Base-by-base conservation (phyloP, 352 stramenopile genomes). In the Phytophthora pisi region DNA sequence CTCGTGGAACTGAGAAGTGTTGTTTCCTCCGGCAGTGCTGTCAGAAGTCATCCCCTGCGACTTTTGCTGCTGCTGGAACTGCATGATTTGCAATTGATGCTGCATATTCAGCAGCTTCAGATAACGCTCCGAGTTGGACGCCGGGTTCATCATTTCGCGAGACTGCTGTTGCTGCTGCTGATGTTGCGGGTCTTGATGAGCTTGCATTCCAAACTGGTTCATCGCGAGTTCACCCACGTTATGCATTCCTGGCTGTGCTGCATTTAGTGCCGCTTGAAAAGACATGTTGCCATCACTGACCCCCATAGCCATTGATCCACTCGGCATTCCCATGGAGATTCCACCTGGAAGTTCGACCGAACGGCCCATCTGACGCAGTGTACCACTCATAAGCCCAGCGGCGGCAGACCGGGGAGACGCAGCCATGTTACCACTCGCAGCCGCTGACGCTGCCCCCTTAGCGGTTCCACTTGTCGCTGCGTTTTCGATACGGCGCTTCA, bases 91-190 rank as follows among this genome's bases (percentile, higher is more conserved):
- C 23, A 96, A 64, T 67, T 96, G 88, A 51, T 96, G 88, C 54
- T 96, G 88, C 77, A 94, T 89, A 56, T 92, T 93, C 13, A 94
- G 69, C 30, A 96, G 74, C 64, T 92, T 92, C 47, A 96, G 74
- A 59, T 96, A 96, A 7, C 82, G 86, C 47, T 95, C 82, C 8
- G 86, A 85, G 55, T 81, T 94, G 5, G 82, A 75, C 36, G 77
- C 45, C 1, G 65, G 65, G 8, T 72, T 75, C 18, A 78, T 70
- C 59, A 82, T 77, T 49, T 89, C 82, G n/a, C 80, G 65, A 15
- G 71, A 71, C 28, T 31, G 28, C 28, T 31, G 24, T 18, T 74
- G 66, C 20, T 80, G 60, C 18, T 74, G 77, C 26, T 84, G 75
- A 42, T 80, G 77, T 24, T 84, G 75, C 38, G 77, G 75, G 53